These are phyloP conservation scores for Fusarium brevicatenulatum DNA, from an alignment of 2,329 filamentous ascomycete species.

Conservation along the genomic window DNA sequence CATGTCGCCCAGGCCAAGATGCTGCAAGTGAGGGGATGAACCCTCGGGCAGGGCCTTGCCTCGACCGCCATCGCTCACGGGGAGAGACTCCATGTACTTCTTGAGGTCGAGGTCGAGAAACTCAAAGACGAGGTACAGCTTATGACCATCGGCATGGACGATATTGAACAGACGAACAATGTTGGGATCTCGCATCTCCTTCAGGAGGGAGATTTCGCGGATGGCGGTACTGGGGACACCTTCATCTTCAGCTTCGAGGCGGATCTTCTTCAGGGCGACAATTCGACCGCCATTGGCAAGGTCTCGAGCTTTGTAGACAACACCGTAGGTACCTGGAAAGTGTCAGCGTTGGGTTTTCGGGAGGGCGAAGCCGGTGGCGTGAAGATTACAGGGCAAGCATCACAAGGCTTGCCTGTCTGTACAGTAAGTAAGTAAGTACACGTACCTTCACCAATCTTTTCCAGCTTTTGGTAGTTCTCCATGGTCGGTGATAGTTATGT, in stretches of 20 bases:
- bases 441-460: conserved; percentile 95
- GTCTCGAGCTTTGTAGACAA: conserved; percentile 94
- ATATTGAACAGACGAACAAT: conserved; percentile 91
- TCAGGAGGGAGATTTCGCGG: conserved; percentile 91
- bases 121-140: conserved; percentile 92
- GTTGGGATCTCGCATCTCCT: conserved; percentile 93
- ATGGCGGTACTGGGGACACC: conserved; percentile 93
- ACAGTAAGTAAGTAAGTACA: conserved; percentile 3
- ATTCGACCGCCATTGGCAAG: conserved; percentile 84
- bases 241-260: conserved; percentile 93
- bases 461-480: conserved; percentile 97
- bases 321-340: conserved; percentile 83
- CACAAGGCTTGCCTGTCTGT: background rate
- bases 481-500: conserved; percentile 60
- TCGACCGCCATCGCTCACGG: conserved; percentile 83
- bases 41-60: conserved; percentile 87
- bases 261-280: conserved; percentile 94
- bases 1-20: conserved; percentile 77
- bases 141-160: conserved; percentile 93
- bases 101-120: conserved; percentile 92
- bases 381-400: background rate
- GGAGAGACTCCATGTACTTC: conserved; percentile 95
- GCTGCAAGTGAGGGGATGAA: conserved; percentile 69
- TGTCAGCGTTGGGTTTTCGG: background rate
- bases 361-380: background rate